Evolutionary conservation across 192 early-diverging fungal species (phyloP), one percentile per base, ranked within the genome.

Genomic region (Podila clonocystis): DNA sequence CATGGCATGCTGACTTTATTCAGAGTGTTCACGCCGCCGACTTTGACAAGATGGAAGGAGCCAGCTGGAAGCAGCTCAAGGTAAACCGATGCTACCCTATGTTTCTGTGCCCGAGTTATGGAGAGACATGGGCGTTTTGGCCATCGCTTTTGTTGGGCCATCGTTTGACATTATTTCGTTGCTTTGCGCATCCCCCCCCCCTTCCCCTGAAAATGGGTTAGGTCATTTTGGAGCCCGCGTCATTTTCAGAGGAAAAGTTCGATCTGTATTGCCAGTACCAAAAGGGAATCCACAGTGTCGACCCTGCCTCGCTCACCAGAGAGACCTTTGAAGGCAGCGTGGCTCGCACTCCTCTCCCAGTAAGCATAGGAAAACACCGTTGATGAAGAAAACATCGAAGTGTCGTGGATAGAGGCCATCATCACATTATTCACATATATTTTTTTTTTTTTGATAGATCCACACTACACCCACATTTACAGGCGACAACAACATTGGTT

Each of bases 201-300:
- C n/a, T 19, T 8, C 52, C 52, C 52, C 22, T 26, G 52, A 55
- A 55, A 55, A 55, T 55, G 52, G 52, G 17, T 19, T 58, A 92
- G 89, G 84, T 91, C 58, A 79, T 75, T 9, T 68, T 94, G 50
- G 92, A 92, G 45, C 87, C 87, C 22, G 86, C 95, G 0, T 68
- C 74, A 7, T 96, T 92, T 77, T 84, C 91, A 1, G 73, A 89
- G 62, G 94, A 92, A 75, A 95, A 94, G 17, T 97, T 87, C 68
- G 80, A 89, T 1, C 83, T 99, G 15, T 99, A 94, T 75, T 75
- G 83, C 28, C 90, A 91, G 66, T 99, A 98, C 75, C 97, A 99
- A 83, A 82, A 77, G 1, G 73, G 69, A 0, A 87, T 99, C 45
- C 97, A 99, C 82, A 69, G 88, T 11, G 96, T 97, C 73, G 55